A percentile compares a stretch with the other conserved stretches of the same genome.
phyloP scores from a whole-genome alignment of 1,139 yeast species.

The Yamadazyma atlantica region DNA sequence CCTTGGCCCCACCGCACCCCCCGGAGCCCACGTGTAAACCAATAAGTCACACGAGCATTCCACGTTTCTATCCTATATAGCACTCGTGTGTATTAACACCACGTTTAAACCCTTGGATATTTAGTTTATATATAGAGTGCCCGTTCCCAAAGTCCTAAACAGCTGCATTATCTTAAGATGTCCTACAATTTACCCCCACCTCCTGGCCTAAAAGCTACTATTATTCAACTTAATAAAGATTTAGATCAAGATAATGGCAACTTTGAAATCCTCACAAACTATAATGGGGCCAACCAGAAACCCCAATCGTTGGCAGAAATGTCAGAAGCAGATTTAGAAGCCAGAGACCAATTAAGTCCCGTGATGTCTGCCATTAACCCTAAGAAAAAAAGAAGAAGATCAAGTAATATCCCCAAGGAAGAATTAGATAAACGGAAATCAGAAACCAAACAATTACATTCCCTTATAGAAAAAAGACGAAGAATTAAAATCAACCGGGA shows the following conservation, averaged over 20 bases:
- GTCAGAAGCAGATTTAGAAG: slow-evolving; percentile 1
- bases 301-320: slow-evolving; percentile 1
- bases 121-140: not conserved
- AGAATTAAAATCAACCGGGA: slow-evolving; percentile 78
- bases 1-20: no score
- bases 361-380: slow-evolving; percentile 8
- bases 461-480: slow-evolving; percentile 77
- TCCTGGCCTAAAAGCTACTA: slow-evolving; percentile 62
- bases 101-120: not conserved
- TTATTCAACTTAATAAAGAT: slow-evolving; percentile 56
- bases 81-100: not conserved
- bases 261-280: slow-evolving; percentile 42
- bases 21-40: not conserved
- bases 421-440: slow-evolving; percentile 55
- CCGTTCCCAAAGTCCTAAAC: not conserved
- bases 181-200: slow-evolving; percentile 46
- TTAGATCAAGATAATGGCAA: slow-evolving; percentile 42
- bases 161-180: not conserved
- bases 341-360: slow-evolving; percentile 6
- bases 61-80: not conserved
- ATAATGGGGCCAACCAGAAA: slow-evolving; percentile 4
- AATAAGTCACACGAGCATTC: not conserved
- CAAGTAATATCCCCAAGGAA: slow-evolving; percentile 47
- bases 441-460: slow-evolving; percentile 67
- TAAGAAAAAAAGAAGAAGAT: slow-evolving; percentile 48